Conservation (phyloP, 495 filamentous ascomycete genomes). For the Xylaria castorea region DNA sequence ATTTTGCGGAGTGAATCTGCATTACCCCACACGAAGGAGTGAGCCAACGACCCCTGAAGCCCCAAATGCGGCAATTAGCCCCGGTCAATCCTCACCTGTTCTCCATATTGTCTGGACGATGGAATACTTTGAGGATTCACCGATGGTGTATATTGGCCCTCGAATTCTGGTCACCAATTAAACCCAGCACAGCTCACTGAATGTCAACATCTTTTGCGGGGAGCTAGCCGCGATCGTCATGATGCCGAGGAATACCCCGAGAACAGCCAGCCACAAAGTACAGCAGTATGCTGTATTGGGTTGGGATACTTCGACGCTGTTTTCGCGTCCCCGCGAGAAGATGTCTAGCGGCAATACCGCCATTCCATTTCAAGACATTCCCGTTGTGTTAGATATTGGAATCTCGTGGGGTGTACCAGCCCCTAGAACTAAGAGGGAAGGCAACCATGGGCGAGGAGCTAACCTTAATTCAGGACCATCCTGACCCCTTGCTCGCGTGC, state of each 20-base stretch:
- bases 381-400: slow-evolving; percentile 4
- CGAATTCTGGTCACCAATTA: background rate
- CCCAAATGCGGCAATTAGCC: slow-evolving; percentile 15
- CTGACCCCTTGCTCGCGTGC: slow-evolving; percentile 2
- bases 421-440: background rate
- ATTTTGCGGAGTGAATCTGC: slow-evolving; percentile 14
- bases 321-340: background rate
- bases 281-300: slow-evolving; percentile 1
- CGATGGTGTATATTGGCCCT: background rate
- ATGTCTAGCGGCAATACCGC: background rate
- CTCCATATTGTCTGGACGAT: background rate
- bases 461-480: background rate
- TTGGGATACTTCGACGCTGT: background rate
- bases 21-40: slow-evolving; percentile 20
- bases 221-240: background rate
- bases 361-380: slow-evolving; percentile 20
- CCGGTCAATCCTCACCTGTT: slow-evolving; percentile 16
- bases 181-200: background rate
- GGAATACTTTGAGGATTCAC: background rate
- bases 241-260: slow-evolving; percentile 16
- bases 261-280: background rate
- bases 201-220: background rate
- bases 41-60: slow-evolving; percentile 13
- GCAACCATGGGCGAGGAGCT: background rate
- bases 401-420: slow-evolving; percentile 11